A percentile compares a stretch with the other conserved stretches of the same genome.
These are phyloP conservation scores for Ascoidea rubescens DNA, from an alignment of 805 yeast species.

Conservation along the genomic window DNA sequence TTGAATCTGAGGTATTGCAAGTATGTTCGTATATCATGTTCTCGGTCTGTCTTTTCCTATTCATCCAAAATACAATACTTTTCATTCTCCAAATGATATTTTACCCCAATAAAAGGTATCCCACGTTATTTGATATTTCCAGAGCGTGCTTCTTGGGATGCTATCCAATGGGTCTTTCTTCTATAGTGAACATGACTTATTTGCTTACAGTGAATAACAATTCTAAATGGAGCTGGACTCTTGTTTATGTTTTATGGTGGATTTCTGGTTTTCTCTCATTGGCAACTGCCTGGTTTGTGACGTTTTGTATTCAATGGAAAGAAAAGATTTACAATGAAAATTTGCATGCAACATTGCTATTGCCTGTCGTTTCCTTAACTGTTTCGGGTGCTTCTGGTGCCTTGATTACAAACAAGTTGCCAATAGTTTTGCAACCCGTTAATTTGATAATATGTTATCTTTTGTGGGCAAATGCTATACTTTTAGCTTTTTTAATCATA, in stretches of 20 bases:
- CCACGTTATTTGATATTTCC: conserved; percentile 24
- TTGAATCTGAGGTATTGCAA: conserved; percentile 42
- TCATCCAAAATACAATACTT: conserved; percentile 27
- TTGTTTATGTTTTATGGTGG: conserved; percentile 64
- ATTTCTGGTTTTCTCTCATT: conserved; percentile 40
- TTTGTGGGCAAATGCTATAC: conserved; percentile 58
- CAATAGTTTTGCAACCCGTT: conserved; percentile 30
- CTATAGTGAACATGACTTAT: conserved; percentile 46
- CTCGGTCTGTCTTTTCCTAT: conserved; percentile 37
- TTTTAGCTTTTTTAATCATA: conserved; percentile 40
- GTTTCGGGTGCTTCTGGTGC: conserved; percentile 68
- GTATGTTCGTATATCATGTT: conserved; percentile 49
- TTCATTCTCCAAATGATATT: conserved; percentile 25
- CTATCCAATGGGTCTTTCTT: conserved; percentile 64
- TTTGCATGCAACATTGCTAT: conserved; percentile 42
- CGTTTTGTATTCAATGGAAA: conserved; percentile 32
- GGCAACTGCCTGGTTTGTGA: conserved; percentile 44
- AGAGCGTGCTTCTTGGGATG: conserved; percentile 63
- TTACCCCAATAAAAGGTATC: conserved; percentile 17
- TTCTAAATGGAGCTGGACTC: conserved; percentile 25
- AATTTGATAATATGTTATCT: conserved; percentile 41
- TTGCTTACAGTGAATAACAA: conserved; percentile 23
- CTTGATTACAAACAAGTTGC: conserved; percentile 30
- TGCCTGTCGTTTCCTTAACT: conserved; percentile 72
- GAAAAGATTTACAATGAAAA: conserved; percentile 20